phyloP scores from a whole-genome alignment of 495 filamentous ascomycete genomes.

The Xylaria castorea region DNA sequence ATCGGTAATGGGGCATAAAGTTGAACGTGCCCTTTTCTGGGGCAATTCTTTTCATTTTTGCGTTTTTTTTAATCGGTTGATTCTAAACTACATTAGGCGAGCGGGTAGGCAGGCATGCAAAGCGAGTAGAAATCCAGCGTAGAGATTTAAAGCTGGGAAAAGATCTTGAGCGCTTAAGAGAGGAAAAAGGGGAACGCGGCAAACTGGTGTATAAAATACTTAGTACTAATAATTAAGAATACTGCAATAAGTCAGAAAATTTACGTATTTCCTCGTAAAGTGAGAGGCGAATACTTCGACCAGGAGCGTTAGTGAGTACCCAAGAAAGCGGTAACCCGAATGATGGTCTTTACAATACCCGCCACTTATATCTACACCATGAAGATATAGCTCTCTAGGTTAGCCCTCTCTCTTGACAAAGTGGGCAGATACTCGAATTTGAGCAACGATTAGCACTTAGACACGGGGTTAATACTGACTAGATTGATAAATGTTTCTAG shows the following conservation, averaged over 20 bases:
- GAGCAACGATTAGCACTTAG: too few relatives aligned
- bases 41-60: not conserved
- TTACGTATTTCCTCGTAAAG: not conserved
- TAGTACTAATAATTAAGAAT: constrained; percentile 8
- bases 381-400: too few relatives aligned
- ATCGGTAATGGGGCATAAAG: not conserved
- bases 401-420: too few relatives aligned
- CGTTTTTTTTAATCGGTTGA: not conserved
- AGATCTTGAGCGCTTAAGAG: not conserved
- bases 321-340: too few relatives aligned
- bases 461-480: too few relatives aligned
- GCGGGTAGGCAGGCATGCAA: not conserved
- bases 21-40: not conserved
- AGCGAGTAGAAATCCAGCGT: not conserved
- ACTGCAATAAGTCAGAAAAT: not conserved
- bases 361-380: too few relatives aligned
- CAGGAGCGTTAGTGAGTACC: too few relatives aligned
- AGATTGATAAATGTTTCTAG: too few relatives aligned
- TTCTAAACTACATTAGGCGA: not conserved
- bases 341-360: too few relatives aligned
- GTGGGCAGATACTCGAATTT: too few relatives aligned
- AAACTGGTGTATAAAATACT: not conserved
- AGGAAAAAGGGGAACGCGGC: not conserved
- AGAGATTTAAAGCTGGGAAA: not conserved
- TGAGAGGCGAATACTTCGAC: not conserved